Evolutionary conservation across 1,284 basidiomycete genomes (phyloP), one percentile per base, ranked within the genome.

Genomic region (Phlebopus sp.): DNA sequence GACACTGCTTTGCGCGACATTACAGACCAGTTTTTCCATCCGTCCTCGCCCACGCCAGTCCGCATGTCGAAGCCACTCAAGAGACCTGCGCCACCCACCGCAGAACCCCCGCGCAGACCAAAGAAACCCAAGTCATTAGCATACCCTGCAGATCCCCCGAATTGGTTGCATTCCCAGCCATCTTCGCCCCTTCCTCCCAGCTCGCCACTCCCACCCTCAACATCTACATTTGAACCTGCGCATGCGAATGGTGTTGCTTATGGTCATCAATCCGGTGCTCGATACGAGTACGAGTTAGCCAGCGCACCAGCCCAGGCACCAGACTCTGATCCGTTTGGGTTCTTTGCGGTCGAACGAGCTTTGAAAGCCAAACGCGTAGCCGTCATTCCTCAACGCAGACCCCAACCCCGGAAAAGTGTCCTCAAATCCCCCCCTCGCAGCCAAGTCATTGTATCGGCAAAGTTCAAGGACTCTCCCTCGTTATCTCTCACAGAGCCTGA

Each of bases 301-400:
- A 50, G 41, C 19, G 52, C 59, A 1, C 57, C 66, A 9, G 52
- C 54, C 34, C 59, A 36, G 4, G 43, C 56, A 4, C 63, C 60
- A 18, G 65, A 65, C 32, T 62, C 67, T 0, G 75, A 77, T 35
- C 75, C 73, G 1, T 76, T 76, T 46, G 74, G 74, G 0, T 68
- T 76, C 21, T 53, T 74, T 15, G 73, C 70, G 7, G 64, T 69
- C 1, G 75, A 76, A 56, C 58, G 63, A 23, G 63, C 65, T 17
- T 45, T 75, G 39, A 73, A 70, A 37, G 54, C 53, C 2, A 66
- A 55, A 23, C 60, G 54, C 3, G 21, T 19, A 5, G 39, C 36
- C 18, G 27, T 25, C 1, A 44, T 45, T 23, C 41, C 37, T 19
- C 41, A 45, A 23, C 53, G 10, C 27, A 56, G 47, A 39, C 42